Evolutionary conservation across 371 early-diverging fungal species (phyloP).

Genomic region (Mortierella sp.): DNA sequence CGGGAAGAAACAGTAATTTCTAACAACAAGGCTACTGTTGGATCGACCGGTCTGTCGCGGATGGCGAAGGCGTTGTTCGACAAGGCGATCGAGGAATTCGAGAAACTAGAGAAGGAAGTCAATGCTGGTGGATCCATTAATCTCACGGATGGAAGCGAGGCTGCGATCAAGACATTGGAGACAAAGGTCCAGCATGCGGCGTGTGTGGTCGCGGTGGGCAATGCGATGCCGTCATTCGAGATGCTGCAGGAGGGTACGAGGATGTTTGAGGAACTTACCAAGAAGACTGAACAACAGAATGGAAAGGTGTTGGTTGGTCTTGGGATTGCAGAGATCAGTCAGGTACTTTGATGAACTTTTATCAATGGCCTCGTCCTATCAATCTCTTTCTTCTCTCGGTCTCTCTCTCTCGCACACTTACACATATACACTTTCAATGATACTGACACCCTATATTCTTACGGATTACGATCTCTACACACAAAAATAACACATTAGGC

Average conservation of each 20-base stretch:
- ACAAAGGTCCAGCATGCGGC: slow-evolving; percentile 46
- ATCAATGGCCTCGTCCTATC: no score
- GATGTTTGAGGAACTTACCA: slow-evolving; percentile 39
- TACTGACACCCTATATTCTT: background rate
- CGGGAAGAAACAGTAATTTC: slow-evolving; percentile 61
- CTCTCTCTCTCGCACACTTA: no score
- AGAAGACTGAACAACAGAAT: slow-evolving; percentile 12
- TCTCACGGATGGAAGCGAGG: slow-evolving; percentile 27
- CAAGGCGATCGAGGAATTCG: slow-evolving; percentile 66
- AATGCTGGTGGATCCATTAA: slow-evolving; percentile 44
- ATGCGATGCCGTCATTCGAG: slow-evolving; percentile 34
- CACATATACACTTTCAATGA: no score
- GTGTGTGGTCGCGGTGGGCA: slow-evolving; percentile 39
- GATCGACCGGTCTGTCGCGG: slow-evolving; percentile 26
- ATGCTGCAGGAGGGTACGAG: slow-evolving; percentile 41
- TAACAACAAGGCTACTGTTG: background rate
- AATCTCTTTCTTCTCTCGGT: no score
- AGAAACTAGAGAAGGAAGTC: slow-evolving; percentile 59
- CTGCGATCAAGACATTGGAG: slow-evolving; percentile 15
- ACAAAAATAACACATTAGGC: slow-evolving; percentile 14
- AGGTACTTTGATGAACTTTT: no score
- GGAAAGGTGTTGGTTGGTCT: slow-evolving; percentile 31
- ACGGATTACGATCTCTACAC: background rate
- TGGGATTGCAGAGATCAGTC: slow-evolving; percentile 42
- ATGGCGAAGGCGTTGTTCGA: slow-evolving; percentile 66